Percentiles rank a stretch among this genome's conserved stretches.
These are phyloP conservation scores for Tricharina praecox DNA, from an alignment of 495 filamentous ascomycete species.

Conservation along the genomic window DNA sequence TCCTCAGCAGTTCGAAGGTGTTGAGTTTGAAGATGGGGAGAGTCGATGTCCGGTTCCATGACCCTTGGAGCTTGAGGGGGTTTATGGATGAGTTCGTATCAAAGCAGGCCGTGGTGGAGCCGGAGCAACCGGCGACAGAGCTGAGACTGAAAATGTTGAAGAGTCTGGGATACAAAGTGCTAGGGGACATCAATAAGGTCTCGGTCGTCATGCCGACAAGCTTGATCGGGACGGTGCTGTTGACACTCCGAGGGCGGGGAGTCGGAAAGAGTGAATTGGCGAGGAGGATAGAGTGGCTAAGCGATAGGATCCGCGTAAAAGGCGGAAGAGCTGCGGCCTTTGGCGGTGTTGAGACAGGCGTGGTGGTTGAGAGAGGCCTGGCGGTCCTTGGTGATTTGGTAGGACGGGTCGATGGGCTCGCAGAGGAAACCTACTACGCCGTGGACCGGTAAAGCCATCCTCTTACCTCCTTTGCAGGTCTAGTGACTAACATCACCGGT, in stretches of 20 bases:
- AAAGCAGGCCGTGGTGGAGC: conserved; percentile 25
- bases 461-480: background rate
- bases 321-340: conserved; percentile 80
- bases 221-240: conserved; percentile 78
- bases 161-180: conserved; percentile 74
- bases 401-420: conserved; percentile 56
- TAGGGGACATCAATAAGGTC: conserved; percentile 86
- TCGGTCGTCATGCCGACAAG: conserved; percentile 97
- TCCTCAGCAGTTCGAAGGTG: conserved; percentile 74
- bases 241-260: conserved; percentile 80
- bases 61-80: conserved; percentile 73
- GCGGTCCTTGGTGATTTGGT: conserved; percentile 85
- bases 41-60: conserved; percentile 88
- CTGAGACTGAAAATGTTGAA: conserved; percentile 46
- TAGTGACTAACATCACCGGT: background rate
- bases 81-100: conserved; percentile 33
- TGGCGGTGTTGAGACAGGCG: conserved; percentile 53
- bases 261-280: conserved; percentile 77
- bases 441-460: conserved; percentile 45
- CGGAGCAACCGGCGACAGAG: conserved; percentile 24
- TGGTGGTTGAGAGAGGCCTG: conserved; percentile 75
- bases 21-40: conserved; percentile 74
- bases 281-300: conserved; percentile 78
- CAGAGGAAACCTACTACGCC: conserved; percentile 79
- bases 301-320: conserved; percentile 62